Evolutionary conservation across 192 early-diverging fungal species (phyloP).

Genomic region (Piromyces finnis): DNA sequence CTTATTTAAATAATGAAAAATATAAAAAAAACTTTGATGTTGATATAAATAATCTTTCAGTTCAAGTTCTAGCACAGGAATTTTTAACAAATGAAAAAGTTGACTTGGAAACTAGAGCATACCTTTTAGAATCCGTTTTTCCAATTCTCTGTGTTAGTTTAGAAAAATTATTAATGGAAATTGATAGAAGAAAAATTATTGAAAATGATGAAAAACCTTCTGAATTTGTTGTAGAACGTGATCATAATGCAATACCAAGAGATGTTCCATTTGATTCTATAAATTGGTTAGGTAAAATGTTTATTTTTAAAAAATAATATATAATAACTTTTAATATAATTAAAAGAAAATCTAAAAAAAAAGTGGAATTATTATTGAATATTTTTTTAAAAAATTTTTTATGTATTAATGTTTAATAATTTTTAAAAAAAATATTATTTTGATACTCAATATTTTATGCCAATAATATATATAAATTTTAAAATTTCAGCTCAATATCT

Average conservation of each 20-base stretch:
- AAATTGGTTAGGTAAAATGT: conserved; percentile 28
- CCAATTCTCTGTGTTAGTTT: background rate
- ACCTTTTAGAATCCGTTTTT: background rate
- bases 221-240: background rate
- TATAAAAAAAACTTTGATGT: background rate
- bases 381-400: too few species aligned
- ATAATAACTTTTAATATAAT: too few species aligned
- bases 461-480: too few species aligned
- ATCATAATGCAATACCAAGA: background rate
- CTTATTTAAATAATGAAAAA: background rate
- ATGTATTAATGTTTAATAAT: too few species aligned
- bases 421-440: too few species aligned
- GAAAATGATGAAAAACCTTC: background rate
- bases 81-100: background rate
- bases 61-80: background rate
- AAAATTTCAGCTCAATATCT: conserved; percentile 25
- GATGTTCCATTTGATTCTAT: conserved; percentile 19
- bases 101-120: background rate
- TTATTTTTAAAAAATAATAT: background rate
- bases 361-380: too few species aligned
- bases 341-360: too few species aligned
- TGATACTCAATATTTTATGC: too few species aligned
- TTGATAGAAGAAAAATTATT: background rate
- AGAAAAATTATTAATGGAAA: background rate
- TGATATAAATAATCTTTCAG: background rate